A percentile compares a stretch with the other conserved stretches of the same genome.
Evolutionary conservation across 441 rosid genomes (phyloP).

Genomic region (Gossypium aridum): DNA sequence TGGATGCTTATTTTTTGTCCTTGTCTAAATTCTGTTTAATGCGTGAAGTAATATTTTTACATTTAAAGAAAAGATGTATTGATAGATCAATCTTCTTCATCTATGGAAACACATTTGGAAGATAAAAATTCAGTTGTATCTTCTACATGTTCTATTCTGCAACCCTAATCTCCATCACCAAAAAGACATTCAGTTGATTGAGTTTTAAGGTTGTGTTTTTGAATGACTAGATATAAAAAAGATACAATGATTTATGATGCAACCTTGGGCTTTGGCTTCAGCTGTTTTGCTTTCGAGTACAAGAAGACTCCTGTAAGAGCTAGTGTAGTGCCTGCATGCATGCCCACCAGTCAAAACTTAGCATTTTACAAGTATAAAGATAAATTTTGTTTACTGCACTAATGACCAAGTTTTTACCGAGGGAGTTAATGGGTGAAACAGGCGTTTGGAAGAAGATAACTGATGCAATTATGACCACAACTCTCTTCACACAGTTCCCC

Average conservation of each 20-base stretch:
- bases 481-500: slow-evolving; percentile 61
- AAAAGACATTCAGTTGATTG: neutral
- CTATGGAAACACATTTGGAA: too few relatives aligned
- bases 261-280: slow-evolving; percentile 31
- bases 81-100: too few relatives aligned
- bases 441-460: slow-evolving; percentile 50
- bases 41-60: too few relatives aligned
- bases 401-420: slow-evolving; percentile 27
- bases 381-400: neutral
- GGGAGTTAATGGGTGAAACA: slow-evolving; percentile 37
- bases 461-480: slow-evolving; percentile 50
- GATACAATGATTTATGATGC: slow-evolving; percentile 9
- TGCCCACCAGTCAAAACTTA: neutral
- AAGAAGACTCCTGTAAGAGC: slow-evolving; percentile 62
- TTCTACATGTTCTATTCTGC: too few relatives aligned
- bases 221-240: neutral
- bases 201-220: neutral
- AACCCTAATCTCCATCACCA: too few relatives aligned
- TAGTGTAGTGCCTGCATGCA: slow-evolving; percentile 42
- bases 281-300: slow-evolving; percentile 36
- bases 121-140: too few relatives aligned
- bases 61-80: too few relatives aligned
- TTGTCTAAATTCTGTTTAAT: too few relatives aligned
- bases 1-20: too few relatives aligned
- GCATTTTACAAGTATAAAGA: neutral